Evolutionary conservation across 2,329 filamentous ascomycete species (phyloP).

Genomic region (Sporothrix pallida): DNA sequence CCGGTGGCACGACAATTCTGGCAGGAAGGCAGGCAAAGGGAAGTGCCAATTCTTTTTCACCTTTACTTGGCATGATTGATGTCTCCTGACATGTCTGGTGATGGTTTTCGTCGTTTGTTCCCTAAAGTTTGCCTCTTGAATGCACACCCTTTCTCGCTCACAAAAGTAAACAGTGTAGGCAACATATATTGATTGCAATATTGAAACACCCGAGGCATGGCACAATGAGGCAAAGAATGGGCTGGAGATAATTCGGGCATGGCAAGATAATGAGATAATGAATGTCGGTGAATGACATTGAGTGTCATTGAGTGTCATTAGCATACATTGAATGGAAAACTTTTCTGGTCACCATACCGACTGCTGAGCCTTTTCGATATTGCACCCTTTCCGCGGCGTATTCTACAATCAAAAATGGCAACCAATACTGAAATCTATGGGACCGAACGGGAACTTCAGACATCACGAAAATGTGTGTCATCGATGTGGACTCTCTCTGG

Average conservation of each 20-base stretch:
- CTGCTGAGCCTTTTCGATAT: constrained; percentile 28
- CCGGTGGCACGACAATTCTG: not conserved
- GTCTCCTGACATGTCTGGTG: constrained; percentile 16
- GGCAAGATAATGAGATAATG: not conserved
- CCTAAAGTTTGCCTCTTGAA: not conserved
- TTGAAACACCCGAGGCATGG: constrained; percentile 19
- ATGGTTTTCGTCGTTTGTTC: not conserved
- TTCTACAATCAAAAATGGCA: not conserved
- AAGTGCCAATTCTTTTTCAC: not conserved
- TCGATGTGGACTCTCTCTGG: not conserved
- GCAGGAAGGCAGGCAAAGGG: not conserved
- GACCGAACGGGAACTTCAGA: constrained; percentile 1
- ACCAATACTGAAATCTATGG: not conserved
- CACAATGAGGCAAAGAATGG: not conserved
- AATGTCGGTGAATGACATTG: not conserved
- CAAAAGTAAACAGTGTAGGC: not conserved
- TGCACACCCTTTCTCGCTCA: not conserved
- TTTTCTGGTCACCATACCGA: constrained; percentile 5
- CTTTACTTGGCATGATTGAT: not conserved
- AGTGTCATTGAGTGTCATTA: no score
- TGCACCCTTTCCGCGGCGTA: not conserved
- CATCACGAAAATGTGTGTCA: not conserved
- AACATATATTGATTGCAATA: not conserved
- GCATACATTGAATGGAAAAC: not conserved
- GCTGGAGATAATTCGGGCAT: not conserved